phyloP scores from a whole-genome alignment of 73 alveolate genomes.

The Symbiodinium natans region DNA sequence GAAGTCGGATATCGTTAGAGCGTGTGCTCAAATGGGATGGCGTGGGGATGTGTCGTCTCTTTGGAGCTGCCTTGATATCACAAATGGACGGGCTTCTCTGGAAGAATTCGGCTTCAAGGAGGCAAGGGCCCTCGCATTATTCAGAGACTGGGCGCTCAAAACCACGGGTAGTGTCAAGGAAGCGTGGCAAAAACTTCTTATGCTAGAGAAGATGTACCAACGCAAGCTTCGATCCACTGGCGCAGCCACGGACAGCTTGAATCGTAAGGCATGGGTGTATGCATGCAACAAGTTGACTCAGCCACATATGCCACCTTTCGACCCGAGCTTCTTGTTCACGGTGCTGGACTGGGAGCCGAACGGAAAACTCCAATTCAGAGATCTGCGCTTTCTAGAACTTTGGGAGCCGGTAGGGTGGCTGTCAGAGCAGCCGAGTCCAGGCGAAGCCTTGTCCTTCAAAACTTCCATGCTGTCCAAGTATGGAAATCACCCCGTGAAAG shows the following conservation, averaged over 20 bases:
- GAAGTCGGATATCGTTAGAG: constrained; percentile 15
- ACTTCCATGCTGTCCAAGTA: constrained; percentile 24
- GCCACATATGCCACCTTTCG: neutral
- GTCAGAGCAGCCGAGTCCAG: neutral
- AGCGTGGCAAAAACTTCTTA: constrained; percentile 28
- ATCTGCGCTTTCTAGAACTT: constrained; percentile 32
- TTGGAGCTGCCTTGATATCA: constrained; percentile 47
- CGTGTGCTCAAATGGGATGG: constrained; percentile 64
- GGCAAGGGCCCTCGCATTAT: constrained; percentile 57
- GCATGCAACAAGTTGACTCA: neutral
- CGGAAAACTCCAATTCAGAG: constrained; percentile 21
- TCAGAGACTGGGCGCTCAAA: constrained; percentile 22
- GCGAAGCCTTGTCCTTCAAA: constrained; percentile 37
- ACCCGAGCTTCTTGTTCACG: constrained; percentile 6
- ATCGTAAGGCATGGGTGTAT: constrained; percentile 10
- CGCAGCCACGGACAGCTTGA: neutral
- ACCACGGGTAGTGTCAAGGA: constrained; percentile 21
- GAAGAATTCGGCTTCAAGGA: constrained; percentile 76
- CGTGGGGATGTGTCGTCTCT: constrained; percentile 61
- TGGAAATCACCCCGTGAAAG: constrained; percentile 75
- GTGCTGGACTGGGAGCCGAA: constrained; percentile 75
- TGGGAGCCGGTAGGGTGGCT: constrained; percentile 85
- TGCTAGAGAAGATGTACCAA: constrained; percentile 20
- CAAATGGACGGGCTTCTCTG: constrained; percentile 70
- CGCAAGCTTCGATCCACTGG: constrained; percentile 9